A percentile compares a stretch with the other conserved stretches of the same genome.
Conservation (phyloP, 2,329 filamentous ascomycete species). For the Cercospora zeina region DNA sequence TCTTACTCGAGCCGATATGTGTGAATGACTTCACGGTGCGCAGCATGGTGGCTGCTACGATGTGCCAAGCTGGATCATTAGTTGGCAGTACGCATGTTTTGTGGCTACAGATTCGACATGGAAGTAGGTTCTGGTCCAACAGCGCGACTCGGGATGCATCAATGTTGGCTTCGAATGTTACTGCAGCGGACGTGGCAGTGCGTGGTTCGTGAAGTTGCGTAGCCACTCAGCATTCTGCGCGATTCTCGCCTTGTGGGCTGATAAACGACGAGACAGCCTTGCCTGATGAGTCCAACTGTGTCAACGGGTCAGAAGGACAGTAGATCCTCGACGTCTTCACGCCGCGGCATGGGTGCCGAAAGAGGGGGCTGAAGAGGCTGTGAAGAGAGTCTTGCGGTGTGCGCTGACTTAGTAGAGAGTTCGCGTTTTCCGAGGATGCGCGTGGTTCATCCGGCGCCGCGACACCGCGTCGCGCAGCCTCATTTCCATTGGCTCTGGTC, state of each 20-base stretch:
- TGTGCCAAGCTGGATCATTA: neutral
- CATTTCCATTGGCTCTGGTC: no score
- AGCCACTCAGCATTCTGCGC: neutral
- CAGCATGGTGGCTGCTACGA: slow-evolving; percentile 12
- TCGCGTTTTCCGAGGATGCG: neutral
- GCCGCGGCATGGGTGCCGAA: neutral
- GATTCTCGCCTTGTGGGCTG: no score
- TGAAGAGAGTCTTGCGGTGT: neutral
- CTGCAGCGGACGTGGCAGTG: neutral
- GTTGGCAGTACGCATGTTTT: slow-evolving; percentile 1
- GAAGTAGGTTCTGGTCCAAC: neutral
- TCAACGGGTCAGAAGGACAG: neutral
- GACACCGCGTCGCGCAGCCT: no score
- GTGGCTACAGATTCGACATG: neutral
- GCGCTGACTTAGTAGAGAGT: neutral
- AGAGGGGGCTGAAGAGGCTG: neutral
- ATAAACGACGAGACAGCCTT: no score
- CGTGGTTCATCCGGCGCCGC: no score
- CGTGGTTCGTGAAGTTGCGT: neutral
- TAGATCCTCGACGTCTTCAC: neutral
- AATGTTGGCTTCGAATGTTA: slow-evolving; percentile 1
- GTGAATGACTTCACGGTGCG: slow-evolving; percentile 21
- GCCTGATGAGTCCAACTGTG: neutral
- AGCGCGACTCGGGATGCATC: neutral
- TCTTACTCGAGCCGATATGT: slow-evolving; percentile 10